A percentile compares a stretch with the other conserved stretches of the same genome.
Evolutionary conservation across 257 asterid genomes (phyloP).

Genomic region (Plantago elongata): DNA sequence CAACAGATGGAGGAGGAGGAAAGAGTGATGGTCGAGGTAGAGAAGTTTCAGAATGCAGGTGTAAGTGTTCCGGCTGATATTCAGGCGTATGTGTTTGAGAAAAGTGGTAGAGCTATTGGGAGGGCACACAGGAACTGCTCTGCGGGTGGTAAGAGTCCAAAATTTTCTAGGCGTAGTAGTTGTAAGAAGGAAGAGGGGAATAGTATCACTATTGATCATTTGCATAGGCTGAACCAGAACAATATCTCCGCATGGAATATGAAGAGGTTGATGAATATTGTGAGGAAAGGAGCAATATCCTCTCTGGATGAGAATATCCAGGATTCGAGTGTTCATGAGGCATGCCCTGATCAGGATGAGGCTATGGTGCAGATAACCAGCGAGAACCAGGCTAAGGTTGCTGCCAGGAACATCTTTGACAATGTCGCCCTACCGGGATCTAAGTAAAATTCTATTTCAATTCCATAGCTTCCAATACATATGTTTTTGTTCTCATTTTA

Average conservation of each 20-base stretch:
- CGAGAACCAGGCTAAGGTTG: constrained; percentile 47
- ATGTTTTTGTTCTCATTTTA: neutral
- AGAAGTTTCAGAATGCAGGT: constrained; percentile 53
- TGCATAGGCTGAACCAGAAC: constrained; percentile 53
- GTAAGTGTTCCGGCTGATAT: constrained; percentile 43
- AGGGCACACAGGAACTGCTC: constrained; percentile 41
- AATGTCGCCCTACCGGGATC: constrained; percentile 47
- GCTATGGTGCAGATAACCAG: constrained; percentile 42
- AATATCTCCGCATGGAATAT: constrained; percentile 64
- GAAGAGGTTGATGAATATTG: constrained; percentile 57
- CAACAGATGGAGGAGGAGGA: constrained; percentile 51
- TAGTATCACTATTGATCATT: constrained; percentile 39
- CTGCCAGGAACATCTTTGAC: constrained; percentile 51
- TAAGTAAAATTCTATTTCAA: constrained; percentile 28
- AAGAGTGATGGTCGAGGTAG: constrained; percentile 43
- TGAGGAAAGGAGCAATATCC: constrained; percentile 42
- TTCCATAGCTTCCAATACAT: neutral
- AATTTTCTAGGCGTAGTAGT: constrained; percentile 23
- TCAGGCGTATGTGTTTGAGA: constrained; percentile 32
- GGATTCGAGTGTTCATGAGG: constrained; percentile 30
- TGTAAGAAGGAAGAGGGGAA: constrained; percentile 36
- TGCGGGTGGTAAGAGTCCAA: constrained; percentile 34
- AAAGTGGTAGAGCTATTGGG: constrained; percentile 33
- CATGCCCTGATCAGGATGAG: constrained; percentile 24
- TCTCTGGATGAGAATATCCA: constrained; percentile 47